phyloP scores from a whole-genome alignment of 768 basidiomycete genomes.

The Panellus pusillus region DNA sequence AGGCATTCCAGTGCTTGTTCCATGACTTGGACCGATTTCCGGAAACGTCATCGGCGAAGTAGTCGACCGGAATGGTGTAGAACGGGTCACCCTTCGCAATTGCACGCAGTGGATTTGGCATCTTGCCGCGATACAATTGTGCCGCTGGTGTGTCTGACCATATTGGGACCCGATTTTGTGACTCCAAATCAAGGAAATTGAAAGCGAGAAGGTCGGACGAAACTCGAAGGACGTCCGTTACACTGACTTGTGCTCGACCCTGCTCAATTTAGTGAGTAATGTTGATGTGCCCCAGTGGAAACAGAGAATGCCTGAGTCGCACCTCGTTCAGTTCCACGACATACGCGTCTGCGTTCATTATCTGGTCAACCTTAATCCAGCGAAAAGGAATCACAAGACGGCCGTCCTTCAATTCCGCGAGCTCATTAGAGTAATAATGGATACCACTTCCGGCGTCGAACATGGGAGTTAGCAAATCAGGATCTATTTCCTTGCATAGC shows the following conservation, averaged over 20 bases:
- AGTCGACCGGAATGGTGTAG: too few species aligned
- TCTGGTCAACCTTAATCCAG: slow-evolving; percentile 17
- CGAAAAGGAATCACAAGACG: slow-evolving; percentile 19
- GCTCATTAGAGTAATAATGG: slow-evolving; percentile 25
- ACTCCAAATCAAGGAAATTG: slow-evolving; percentile 7
- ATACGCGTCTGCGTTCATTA: slow-evolving; percentile 10
- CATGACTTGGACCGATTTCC: too few species aligned
- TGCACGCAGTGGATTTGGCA: too few species aligned
- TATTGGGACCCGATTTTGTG: not conserved
- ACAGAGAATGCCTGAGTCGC: not conserved
- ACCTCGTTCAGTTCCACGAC: not conserved
- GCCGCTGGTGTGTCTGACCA: slow-evolving; percentile 24
- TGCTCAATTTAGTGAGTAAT: not conserved
- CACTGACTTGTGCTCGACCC: not conserved
- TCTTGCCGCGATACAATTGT: slow-evolving; percentile 24
- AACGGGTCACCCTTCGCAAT: too few species aligned
- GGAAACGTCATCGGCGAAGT: too few species aligned
- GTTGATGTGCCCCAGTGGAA: not conserved
- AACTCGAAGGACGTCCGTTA: not conserved
- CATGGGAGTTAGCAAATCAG: slow-evolving; percentile 9
- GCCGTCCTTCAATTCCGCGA: slow-evolving; percentile 15
- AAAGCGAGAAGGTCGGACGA: not conserved
- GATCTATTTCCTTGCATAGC: slow-evolving; percentile 6
- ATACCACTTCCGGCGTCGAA: slow-evolving; percentile 1
- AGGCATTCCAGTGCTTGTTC: too few species aligned